Evolutionary conservation across 257 asterid species (phyloP).

Genomic region (Solanum okadae): DNA sequence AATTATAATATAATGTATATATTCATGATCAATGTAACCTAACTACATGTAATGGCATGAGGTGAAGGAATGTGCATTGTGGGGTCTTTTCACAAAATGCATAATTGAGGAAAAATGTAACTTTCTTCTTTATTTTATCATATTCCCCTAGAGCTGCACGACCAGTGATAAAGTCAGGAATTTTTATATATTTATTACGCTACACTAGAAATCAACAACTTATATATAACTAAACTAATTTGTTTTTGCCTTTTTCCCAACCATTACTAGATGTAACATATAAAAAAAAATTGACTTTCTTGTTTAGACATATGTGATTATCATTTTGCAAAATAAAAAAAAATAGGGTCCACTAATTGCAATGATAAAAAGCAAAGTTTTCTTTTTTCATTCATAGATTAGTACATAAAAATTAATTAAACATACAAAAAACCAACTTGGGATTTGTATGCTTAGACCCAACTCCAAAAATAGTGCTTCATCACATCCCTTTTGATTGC

Average conservation of each 20-base stretch:
- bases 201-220: neutral
- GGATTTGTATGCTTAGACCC: conserved; percentile 29
- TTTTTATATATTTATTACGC: neutral
- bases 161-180: fast-evolving
- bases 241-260: neutral
- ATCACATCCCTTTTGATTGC: conserved; percentile 25
- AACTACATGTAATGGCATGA: neutral
- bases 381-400: conserved; percentile 1
- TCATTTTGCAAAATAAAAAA: neutral
- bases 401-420: conserved; percentile 20
- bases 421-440: conserved; percentile 21
- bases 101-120: neutral
- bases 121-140: too few relatives aligned
- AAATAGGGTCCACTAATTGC: conserved; percentile 9
- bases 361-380: neutral
- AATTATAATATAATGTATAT: neutral
- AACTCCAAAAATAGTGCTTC: conserved; percentile 36
- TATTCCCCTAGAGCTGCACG: too few relatives aligned
- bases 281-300: neutral
- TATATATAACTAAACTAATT: neutral
- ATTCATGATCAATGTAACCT: neutral
- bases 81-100: neutral
- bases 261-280: neutral
- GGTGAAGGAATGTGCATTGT: neutral
- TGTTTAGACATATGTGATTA: conserved; percentile 11